A percentile compares a stretch with the other conserved stretches of the same genome.
Conservation (phyloP, 73 alveolate species). For the Effrenium voratum region DNA sequence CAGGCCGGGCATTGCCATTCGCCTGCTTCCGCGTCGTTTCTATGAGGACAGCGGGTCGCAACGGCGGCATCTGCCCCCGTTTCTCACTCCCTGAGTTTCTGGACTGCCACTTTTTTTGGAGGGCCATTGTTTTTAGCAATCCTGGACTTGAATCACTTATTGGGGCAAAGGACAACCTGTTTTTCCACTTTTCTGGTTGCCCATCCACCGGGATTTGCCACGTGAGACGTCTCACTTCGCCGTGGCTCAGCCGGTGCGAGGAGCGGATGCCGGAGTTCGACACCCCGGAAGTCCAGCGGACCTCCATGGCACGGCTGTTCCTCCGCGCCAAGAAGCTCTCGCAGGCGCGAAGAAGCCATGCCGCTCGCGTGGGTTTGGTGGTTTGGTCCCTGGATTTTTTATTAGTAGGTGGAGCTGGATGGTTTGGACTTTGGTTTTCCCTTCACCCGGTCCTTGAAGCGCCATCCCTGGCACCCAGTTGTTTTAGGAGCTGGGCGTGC, state of each 20-base stretch:
- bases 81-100: too few relatives aligned
- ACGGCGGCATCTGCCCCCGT: too few relatives aligned
- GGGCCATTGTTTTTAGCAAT: too few relatives aligned
- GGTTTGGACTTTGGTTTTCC: too few relatives aligned
- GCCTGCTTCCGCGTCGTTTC: constrained; percentile 18
- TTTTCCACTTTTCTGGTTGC: neutral
- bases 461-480: too few relatives aligned
- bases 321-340: constrained; percentile 81
- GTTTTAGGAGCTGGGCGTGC: too few relatives aligned
- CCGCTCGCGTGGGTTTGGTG: neutral
- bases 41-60: constrained; percentile 22
- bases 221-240: too few relatives aligned
- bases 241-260: too few relatives aligned
- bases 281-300: constrained; percentile 68
- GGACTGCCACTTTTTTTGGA: too few relatives aligned
- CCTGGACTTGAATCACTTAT: too few relatives aligned
- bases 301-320: constrained; percentile 35
- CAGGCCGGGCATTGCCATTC: constrained; percentile 67
- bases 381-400: neutral
- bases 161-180: neutral
- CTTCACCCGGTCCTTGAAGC: too few relatives aligned
- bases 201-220: too few relatives aligned
- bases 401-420: neutral
- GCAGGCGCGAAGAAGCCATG: constrained; percentile 41
- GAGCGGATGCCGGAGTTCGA: constrained; percentile 74